Conservation (phyloP, 768 basidiomycete species). For the Hericium erinaceus region DNA sequence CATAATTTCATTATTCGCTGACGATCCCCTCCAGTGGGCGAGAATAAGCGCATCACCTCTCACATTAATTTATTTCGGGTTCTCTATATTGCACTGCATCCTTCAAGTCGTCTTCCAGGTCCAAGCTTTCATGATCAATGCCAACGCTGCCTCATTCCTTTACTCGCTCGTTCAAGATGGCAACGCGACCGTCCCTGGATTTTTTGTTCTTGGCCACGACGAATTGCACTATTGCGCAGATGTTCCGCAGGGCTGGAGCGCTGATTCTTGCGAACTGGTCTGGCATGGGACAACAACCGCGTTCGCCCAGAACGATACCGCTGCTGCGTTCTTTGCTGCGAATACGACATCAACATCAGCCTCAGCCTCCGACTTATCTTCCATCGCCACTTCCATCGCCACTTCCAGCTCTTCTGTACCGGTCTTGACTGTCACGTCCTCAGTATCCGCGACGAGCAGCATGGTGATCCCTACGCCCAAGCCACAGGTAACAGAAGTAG, state of each 20-base stretch:
- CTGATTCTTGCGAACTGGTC: conserved; percentile 39
- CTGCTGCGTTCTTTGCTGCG: conserved; percentile 1
- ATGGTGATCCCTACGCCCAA: neutral
- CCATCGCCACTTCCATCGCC: conserved; percentile 5
- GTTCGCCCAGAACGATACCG: conserved; percentile 13
- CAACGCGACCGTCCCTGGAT: conserved; percentile 35
- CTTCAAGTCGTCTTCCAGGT: conserved; percentile 64
- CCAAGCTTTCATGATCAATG: conserved; percentile 57
- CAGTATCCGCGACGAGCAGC: neutral
- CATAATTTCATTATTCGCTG: neutral
- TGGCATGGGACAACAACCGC: conserved; percentile 34
- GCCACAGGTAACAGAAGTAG: neutral
- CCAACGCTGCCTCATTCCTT: conserved; percentile 44
- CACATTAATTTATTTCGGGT: conserved; percentile 55
- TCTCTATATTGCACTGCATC: conserved; percentile 56
- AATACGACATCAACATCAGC: conserved; percentile 1
- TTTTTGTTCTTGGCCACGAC: conserved; percentile 42
- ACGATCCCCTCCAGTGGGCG: conserved; percentile 40
- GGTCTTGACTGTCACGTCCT: neutral
- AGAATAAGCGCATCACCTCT: conserved; percentile 61
- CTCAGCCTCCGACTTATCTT: conserved; percentile 1
- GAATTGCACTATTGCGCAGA: conserved; percentile 46
- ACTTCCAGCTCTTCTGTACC: conserved; percentile 1
- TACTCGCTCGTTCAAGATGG: conserved; percentile 40
- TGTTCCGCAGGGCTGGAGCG: conserved; percentile 30